A percentile compares a stretch with the other conserved stretches of the same genome.
phyloP scores from a whole-genome alignment of 2,329 filamentous ascomycete species.

The Dactylellina leptospora region DNA sequence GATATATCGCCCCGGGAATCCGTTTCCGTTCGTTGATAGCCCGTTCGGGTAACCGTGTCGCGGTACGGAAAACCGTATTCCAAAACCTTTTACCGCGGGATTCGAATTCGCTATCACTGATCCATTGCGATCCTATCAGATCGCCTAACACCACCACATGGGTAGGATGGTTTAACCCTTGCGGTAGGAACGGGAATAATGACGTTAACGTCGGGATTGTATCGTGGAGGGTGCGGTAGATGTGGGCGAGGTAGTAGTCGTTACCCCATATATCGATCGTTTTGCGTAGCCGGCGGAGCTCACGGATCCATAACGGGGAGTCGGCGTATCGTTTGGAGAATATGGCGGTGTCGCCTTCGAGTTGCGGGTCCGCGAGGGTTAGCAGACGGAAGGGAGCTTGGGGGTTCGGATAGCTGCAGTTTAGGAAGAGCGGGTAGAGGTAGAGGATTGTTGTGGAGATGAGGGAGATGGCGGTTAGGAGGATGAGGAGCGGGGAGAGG shows the following conservation, averaged over 20 bases:
- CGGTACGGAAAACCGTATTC: conserved; percentile 78
- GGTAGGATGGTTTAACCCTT: conserved; percentile 84
- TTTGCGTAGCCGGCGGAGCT: conserved; percentile 65
- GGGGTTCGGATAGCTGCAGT: conserved; percentile 61
- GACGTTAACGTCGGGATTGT: conserved; percentile 37
- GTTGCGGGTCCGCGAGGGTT: conserved; percentile 72
- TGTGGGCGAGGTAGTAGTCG: conserved; percentile 92
- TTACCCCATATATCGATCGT: conserved; percentile 88
- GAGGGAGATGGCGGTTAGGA: conserved; percentile 73
- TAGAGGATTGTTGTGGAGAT: conserved; percentile 81
- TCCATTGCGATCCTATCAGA: conserved; percentile 93
- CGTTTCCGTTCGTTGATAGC: conserved; percentile 55
- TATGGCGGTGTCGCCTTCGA: conserved; percentile 73
- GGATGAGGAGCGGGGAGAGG: conserved; percentile 59
- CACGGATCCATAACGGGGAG: conserved; percentile 44
- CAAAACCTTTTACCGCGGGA: conserved; percentile 78
- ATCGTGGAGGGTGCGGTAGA: conserved; percentile 75
- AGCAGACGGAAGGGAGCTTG: conserved; percentile 71
- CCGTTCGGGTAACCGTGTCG: conserved; percentile 69
- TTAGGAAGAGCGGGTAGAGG: conserved; percentile 87
- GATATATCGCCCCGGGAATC: conserved; percentile 57
- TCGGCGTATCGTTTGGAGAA: conserved; percentile 58
- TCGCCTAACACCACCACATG: conserved; percentile 91
- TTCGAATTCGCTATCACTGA: conserved; percentile 83
- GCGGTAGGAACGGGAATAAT: conserved; percentile 56